phyloP scores from a whole-genome alignment of 139 green algal genomes.

The Chlamydomonas sphaeroides region DNA sequence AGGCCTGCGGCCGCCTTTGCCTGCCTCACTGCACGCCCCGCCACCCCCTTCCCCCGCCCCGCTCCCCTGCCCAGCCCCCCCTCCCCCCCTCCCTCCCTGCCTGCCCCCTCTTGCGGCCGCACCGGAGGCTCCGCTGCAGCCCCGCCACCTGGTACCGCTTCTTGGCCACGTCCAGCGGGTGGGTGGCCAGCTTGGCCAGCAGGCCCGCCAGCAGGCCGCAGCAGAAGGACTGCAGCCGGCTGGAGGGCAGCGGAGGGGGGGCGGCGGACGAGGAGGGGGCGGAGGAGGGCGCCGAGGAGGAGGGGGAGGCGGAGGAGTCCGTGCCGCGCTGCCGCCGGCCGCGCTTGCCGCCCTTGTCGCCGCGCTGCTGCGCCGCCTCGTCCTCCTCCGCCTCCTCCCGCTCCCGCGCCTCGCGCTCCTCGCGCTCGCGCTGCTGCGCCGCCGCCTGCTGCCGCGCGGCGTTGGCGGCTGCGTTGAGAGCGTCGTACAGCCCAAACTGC shows the following conservation, averaged over 20 bases:
- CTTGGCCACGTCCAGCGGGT: constrained; percentile 98
- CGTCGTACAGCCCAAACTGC: constrained; percentile 97
- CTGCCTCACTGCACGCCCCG: too few relatives aligned
- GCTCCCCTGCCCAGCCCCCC: neutral
- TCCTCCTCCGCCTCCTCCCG: neutral
- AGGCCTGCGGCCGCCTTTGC: too few relatives aligned
- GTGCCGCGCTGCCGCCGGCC: neutral
- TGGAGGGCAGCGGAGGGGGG: neutral
- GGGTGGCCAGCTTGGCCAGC: constrained; percentile 89
- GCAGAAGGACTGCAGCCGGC: constrained; percentile 43
- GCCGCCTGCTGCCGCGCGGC: neutral
- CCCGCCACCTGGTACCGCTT: constrained; percentile 94
- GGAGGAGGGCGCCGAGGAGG: too few relatives aligned
- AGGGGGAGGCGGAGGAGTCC: too few relatives aligned
- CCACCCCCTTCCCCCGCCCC: neutral
- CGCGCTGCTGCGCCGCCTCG: neutral
- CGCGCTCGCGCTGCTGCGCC: neutral
- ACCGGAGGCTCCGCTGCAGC: constrained; percentile 49
- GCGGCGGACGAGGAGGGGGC: too few relatives aligned
- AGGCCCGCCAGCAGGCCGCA: constrained; percentile 64
- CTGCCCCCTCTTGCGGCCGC: too few relatives aligned
- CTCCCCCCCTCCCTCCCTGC: neutral
- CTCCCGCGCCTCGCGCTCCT: too few relatives aligned
- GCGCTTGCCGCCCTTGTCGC: neutral
- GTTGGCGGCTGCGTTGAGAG: constrained; percentile 65